A percentile compares a stretch with the other conserved stretches of the same genome.
Evolutionary conservation across 1,139 yeast genomes (phyloP).

Genomic region (Taiozyma sp.): DNA sequence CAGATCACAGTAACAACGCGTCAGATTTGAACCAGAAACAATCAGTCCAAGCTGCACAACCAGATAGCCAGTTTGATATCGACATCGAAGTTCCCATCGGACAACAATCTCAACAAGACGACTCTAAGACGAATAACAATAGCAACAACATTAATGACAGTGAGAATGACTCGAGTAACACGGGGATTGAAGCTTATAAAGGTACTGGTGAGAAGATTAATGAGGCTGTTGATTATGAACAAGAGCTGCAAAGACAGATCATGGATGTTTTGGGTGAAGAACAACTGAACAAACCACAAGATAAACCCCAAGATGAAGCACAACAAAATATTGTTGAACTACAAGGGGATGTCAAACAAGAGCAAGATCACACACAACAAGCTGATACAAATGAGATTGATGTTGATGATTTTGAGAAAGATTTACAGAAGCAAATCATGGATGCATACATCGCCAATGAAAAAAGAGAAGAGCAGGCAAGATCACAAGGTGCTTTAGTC

Average conservation of each 20-base stretch:
- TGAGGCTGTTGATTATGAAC: slow-evolving; percentile 12
- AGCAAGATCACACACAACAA: background rate
- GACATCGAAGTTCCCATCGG: slow-evolving; percentile 6
- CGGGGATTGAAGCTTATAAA: background rate
- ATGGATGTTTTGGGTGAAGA: slow-evolving; percentile 17
- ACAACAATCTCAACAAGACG: slow-evolving; percentile 4
- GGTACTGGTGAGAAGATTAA: background rate
- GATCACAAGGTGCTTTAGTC: background rate
- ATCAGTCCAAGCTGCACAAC: background rate
- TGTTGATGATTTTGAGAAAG: slow-evolving; percentile 11
- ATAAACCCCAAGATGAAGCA: slow-evolving; percentile 1
- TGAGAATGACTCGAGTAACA: background rate
- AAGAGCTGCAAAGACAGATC: slow-evolving; percentile 21
- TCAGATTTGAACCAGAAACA: background rate
- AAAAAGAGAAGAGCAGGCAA: background rate
- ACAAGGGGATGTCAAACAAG: background rate
- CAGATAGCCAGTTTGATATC: background rate
- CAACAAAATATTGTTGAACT: background rate
- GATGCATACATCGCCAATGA: slow-evolving; percentile 8
- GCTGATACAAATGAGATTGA: background rate
- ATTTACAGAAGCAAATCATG: slow-evolving; percentile 15
- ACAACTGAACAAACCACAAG: background rate
- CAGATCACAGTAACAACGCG: background rate
- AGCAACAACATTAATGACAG: background rate
- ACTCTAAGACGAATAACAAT: background rate